Percentiles rank a stretch among this genome's conserved stretches.
phyloP scores from a whole-genome alignment of 768 basidiomycete genomes.

The Termitomyces sp. region DNA sequence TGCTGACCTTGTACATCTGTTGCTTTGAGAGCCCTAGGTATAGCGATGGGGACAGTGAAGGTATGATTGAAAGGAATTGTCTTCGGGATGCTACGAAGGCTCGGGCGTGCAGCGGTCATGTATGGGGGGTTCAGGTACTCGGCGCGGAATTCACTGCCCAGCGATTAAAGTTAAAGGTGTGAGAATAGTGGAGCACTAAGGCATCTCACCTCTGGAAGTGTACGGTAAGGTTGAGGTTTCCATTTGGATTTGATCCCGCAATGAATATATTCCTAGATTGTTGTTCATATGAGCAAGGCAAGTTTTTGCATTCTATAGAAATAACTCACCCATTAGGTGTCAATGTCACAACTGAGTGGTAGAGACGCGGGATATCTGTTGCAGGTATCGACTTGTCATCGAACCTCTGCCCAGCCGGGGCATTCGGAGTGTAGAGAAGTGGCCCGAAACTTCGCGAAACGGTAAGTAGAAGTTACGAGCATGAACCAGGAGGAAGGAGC shows the following conservation, averaged over 20 bases:
- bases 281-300: neutral
- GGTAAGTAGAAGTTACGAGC: neutral
- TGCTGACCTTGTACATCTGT: slow-evolving; percentile 27
- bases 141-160: slow-evolving; percentile 35
- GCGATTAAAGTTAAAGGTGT: slow-evolving; percentile 19
- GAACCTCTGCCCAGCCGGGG: slow-evolving; percentile 41
- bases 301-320: slow-evolving; percentile 23
- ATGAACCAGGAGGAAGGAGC: neutral
- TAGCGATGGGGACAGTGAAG: slow-evolving; percentile 32
- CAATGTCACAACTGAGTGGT: slow-evolving; percentile 60
- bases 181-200: slow-evolving; percentile 16
- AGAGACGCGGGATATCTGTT: slow-evolving; percentile 50
- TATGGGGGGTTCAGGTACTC: slow-evolving; percentile 44
- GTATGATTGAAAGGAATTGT: slow-evolving; percentile 35
- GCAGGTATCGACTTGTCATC: slow-evolving; percentile 46
- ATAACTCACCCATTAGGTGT: slow-evolving; percentile 50
- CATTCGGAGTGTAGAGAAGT: slow-evolving; percentile 46
- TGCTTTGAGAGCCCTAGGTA: slow-evolving; percentile 28
- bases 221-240: slow-evolving; percentile 2
- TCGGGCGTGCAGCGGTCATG: slow-evolving; percentile 35
- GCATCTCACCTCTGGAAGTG: slow-evolving; percentile 7
- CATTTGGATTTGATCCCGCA: slow-evolving; percentile 49
- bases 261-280: slow-evolving; percentile 20
- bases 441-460: slow-evolving; percentile 37
- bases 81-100: slow-evolving; percentile 31